Conservation (phyloP, 2,329 filamentous ascomycete species). For the Bretziella fagacearum region DNA sequence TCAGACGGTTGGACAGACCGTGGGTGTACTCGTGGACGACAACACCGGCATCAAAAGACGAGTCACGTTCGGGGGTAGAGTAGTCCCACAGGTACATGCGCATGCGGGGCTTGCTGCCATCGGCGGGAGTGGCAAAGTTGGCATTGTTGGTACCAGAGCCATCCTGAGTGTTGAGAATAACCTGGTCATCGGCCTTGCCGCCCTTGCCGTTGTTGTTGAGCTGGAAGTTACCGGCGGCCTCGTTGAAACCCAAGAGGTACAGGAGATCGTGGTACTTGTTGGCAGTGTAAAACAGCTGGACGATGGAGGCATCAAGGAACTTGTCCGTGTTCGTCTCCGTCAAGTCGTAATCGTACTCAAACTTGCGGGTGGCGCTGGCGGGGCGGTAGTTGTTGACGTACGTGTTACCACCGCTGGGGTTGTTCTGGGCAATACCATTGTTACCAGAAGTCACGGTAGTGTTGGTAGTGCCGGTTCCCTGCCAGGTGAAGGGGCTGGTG, state of each 20-base stretch:
- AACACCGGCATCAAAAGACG: slow-evolving; percentile 41
- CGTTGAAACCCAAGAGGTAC: slow-evolving; percentile 39
- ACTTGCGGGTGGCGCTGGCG: slow-evolving; percentile 24
- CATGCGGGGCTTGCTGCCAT: slow-evolving; percentile 37
- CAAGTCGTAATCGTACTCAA: slow-evolving; percentile 29
- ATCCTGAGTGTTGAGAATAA: slow-evolving; percentile 41
- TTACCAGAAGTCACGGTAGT: slow-evolving; percentile 41
- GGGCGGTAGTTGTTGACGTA: slow-evolving; percentile 30
- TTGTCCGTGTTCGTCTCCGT: slow-evolving; percentile 21
- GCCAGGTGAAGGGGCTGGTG: slow-evolving; percentile 37
- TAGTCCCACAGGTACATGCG: slow-evolving; percentile 40
- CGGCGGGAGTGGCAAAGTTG: slow-evolving; percentile 37
- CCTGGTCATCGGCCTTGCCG: slow-evolving; percentile 33
- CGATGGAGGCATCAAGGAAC: slow-evolving; percentile 38
- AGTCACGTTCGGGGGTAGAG: slow-evolving; percentile 33
- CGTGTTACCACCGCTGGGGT: slow-evolving; percentile 27
- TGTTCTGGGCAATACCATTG: slow-evolving; percentile 39
- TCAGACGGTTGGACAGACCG: slow-evolving; percentile 39
- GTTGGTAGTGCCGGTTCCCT: slow-evolving; percentile 28
- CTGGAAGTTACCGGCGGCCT: slow-evolving; percentile 43
- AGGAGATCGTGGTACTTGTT: slow-evolving; percentile 44
- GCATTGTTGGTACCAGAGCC: slow-evolving; percentile 39
- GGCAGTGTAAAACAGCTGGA: slow-evolving; percentile 43
- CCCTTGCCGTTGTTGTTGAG: slow-evolving; percentile 37
- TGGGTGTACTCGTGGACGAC: slow-evolving; percentile 44